These are phyloP conservation scores for Neurospora sp. DNA, from an alignment of 495 filamentous ascomycete species.

Conservation along the genomic window DNA sequence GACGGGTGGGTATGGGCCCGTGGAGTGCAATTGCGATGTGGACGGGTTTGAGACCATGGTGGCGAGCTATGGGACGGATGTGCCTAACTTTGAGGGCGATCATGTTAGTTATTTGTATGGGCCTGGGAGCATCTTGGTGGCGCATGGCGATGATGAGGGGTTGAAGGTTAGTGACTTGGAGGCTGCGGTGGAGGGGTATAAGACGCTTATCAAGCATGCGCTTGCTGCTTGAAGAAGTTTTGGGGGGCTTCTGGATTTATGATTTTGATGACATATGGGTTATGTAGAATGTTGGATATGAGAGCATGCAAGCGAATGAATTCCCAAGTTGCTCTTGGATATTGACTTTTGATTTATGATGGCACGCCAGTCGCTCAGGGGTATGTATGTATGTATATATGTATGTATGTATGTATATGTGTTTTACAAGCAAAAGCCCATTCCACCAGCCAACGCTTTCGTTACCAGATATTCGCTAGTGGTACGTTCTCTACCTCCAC, in stretches of 20 bases:
- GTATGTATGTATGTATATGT: background rate
- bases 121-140: constrained; percentile 78
- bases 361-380: background rate
- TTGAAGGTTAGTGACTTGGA: constrained; percentile 59
- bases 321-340: background rate
- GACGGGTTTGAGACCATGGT: constrained; percentile 69
- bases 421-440: background rate
- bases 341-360: background rate
- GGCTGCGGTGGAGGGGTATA: constrained; percentile 60
- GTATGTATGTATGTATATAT: background rate
- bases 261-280: background rate
- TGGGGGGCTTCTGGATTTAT: background rate
- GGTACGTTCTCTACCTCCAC: background rate
- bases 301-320: background rate
- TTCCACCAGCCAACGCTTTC: background rate
- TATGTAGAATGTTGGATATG: background rate
- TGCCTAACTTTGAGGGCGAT: constrained; percentile 60
- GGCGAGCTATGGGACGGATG: constrained; percentile 90
- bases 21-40: constrained; percentile 71
- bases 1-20: constrained; percentile 53
- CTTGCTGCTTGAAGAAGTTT: background rate
- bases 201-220: constrained; percentile 44
- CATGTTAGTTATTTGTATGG: constrained; percentile 84
- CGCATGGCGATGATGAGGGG: constrained; percentile 78
- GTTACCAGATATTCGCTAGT: background rate